phyloP scores from a whole-genome alignment of 441 rosid species.

The Hura crepitans region DNA sequence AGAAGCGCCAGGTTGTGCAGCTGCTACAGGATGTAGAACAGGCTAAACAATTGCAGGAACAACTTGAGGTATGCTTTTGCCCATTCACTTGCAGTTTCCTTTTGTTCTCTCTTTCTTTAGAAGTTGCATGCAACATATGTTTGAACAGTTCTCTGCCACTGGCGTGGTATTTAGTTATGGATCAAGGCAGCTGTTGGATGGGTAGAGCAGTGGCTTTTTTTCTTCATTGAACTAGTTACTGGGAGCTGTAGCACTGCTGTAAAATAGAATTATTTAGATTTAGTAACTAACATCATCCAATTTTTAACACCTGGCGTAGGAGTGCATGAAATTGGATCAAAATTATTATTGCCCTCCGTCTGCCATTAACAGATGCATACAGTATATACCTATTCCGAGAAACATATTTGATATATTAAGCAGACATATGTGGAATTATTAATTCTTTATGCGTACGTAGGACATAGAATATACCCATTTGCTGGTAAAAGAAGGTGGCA shows the following conservation, averaged over 20 bases:
- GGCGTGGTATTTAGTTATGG: constrained; percentile 18
- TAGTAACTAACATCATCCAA: constrained; percentile 1
- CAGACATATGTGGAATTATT: constrained; percentile 4
- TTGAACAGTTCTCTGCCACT: background rate
- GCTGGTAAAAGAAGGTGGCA: background rate
- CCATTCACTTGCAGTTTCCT: constrained; percentile 16
- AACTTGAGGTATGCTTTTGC: constrained; percentile 55
- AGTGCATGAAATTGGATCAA: constrained; percentile 18
- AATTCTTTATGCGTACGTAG: background rate
- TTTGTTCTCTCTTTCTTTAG: constrained; percentile 21
- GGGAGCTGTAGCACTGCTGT: constrained; percentile 1
- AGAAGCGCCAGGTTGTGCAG: constrained; percentile 48
- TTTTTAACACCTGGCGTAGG: constrained; percentile 22
- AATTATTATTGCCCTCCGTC: constrained; percentile 11
- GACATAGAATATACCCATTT: background rate
- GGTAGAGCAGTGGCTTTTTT: constrained; percentile 18
- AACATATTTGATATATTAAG: constrained; percentile 20
- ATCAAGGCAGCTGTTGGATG: constrained; percentile 15
- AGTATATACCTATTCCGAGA: constrained; percentile 4
- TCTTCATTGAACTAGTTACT: constrained; percentile 14
- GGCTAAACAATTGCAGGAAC: constrained; percentile 56
- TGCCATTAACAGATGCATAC: constrained; percentile 3
- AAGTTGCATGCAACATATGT: constrained; percentile 7
- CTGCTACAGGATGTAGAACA: constrained; percentile 53
- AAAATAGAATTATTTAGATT: constrained; percentile 6